phyloP scores from a whole-genome alignment of 164 flowering plant genomes.

The Magnolia officinalis region DNA sequence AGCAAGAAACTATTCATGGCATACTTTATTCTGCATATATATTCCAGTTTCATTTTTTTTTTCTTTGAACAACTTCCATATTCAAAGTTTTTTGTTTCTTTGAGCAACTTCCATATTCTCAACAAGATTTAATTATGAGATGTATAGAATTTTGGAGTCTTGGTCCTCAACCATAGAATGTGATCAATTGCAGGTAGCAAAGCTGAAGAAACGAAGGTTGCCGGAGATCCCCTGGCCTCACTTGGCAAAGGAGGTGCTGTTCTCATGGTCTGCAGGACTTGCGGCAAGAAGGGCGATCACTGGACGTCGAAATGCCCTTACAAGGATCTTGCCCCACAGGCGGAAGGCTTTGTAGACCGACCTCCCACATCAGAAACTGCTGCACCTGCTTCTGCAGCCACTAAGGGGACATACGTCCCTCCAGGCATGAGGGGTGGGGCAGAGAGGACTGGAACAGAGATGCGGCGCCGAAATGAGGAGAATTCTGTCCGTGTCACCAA shows the following conservation, averaged over 20 bases:
- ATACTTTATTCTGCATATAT: no score
- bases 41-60: no score
- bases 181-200: constrained; percentile 46
- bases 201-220: constrained; percentile 53
- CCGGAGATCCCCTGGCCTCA: constrained; percentile 54
- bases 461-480: constrained; percentile 53
- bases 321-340: constrained; percentile 60
- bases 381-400: constrained; percentile 14
- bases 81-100: no score
- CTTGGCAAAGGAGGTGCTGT: constrained; percentile 65
- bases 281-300: constrained; percentile 83
- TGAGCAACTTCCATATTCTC: no score
- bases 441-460: constrained; percentile 36
- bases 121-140: no score
- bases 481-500: constrained; percentile 56
- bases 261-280: constrained; percentile 81
- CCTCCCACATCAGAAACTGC: constrained; percentile 38
- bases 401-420: constrained; percentile 58
- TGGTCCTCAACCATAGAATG: background rate
- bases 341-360: constrained; percentile 45
- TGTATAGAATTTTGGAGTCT: background rate
- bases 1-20: no score
- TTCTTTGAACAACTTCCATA: no score
- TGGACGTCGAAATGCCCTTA: constrained; percentile 82
- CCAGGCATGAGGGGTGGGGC: constrained; percentile 45